Conservation (phyloP, 2,329 filamentous ascomycete species). For the Phoma sp. region DNA sequence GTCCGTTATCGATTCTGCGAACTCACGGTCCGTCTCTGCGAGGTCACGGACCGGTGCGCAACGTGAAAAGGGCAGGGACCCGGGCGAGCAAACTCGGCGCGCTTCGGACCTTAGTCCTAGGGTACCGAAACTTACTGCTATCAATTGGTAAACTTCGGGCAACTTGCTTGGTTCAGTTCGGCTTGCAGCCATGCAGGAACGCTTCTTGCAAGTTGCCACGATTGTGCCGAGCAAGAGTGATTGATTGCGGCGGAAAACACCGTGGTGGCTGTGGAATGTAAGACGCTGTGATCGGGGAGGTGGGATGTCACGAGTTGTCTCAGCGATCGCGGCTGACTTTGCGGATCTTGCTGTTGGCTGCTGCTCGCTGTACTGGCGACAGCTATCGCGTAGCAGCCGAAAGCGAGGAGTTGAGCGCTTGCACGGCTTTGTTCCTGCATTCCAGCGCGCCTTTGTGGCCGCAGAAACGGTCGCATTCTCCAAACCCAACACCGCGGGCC, state of each 20-base stretch:
- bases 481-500: slow-evolving; percentile 7
- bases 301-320: slow-evolving; percentile 6
- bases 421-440: slow-evolving; percentile 7
- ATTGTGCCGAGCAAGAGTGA: background rate
- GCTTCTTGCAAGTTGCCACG: background rate
- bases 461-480: slow-evolving; percentile 5
- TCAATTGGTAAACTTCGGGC: slow-evolving; percentile 2
- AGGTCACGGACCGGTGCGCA: slow-evolving; percentile 14
- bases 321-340: slow-evolving; percentile 4
- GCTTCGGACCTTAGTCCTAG: slow-evolving; percentile 18
- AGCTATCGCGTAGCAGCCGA: background rate
- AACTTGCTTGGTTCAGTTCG: slow-evolving; percentile 7
- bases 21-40: slow-evolving; percentile 12
- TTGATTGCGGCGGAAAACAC: background rate
- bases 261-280: background rate
- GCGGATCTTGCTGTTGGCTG: background rate
- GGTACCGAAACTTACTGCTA: slow-evolving; percentile 5
- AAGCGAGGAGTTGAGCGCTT: background rate
- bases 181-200: background rate
- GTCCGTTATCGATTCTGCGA: slow-evolving; percentile 17
- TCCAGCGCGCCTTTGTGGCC: slow-evolving; percentile 7
- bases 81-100: slow-evolving; percentile 7
- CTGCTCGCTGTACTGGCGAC: background rate
- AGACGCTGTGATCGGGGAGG: background rate
- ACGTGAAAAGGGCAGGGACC: slow-evolving; percentile 12